A percentile compares a stretch with the other conserved stretches of the same genome.
phyloP scores from a whole-genome alignment of 768 basidiomycete genomes.

The Vishniacozyma victoriae region DNA sequence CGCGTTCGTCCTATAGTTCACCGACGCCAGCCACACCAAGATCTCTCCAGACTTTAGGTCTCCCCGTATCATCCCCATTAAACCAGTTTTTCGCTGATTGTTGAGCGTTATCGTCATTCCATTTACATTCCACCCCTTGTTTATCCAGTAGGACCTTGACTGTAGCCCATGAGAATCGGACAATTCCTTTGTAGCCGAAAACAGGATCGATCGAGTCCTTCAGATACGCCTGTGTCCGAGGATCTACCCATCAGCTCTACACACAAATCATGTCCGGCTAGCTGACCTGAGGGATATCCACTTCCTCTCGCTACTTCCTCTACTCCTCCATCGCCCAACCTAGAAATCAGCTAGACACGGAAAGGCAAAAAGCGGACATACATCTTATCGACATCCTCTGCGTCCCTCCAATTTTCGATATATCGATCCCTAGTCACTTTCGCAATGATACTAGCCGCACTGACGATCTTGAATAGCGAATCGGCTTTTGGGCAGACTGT shows the following conservation, averaged over 20 bases:
- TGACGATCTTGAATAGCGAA: constrained; percentile 91
- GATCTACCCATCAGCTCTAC: too few species aligned
- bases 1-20: constrained; percentile 60
- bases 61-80: constrained; percentile 67
- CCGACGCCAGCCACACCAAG: constrained; percentile 65
- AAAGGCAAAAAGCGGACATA: neutral
- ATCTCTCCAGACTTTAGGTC: constrained; percentile 66
- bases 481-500: constrained; percentile 91
- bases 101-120: constrained; percentile 75
- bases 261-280: too few species aligned
- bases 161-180: constrained; percentile 92
- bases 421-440: constrained; percentile 89
- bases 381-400: constrained; percentile 25
- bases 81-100: constrained; percentile 71
- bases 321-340: constrained; percentile 14
- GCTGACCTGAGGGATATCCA: constrained; percentile 81
- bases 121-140: constrained; percentile 69
- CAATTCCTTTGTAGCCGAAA: constrained; percentile 86
- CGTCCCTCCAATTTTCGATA: constrained; percentile 67
- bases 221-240: constrained; percentile 85
- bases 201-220: constrained; percentile 68
- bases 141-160: constrained; percentile 79
- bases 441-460: constrained; percentile 94
- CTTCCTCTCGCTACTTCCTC: constrained; percentile 56
- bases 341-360: too few species aligned